A percentile compares a stretch with the other conserved stretches of the same genome.
phyloP scores from a whole-genome alignment of 345 rosid genomes.

The Eucalyptus regnans region DNA sequence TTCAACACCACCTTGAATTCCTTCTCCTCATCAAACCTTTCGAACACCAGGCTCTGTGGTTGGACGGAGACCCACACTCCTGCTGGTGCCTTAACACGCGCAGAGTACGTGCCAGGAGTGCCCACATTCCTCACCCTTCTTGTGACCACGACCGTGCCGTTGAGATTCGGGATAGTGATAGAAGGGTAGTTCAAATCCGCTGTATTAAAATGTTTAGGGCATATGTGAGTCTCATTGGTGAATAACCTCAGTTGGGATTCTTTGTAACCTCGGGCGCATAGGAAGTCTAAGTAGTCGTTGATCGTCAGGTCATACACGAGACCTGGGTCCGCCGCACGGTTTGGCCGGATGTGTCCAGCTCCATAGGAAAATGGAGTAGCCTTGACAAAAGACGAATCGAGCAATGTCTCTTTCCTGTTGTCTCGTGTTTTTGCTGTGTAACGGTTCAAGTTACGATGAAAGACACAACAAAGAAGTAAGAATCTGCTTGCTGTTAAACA shows the following conservation, averaged over 20 bases:
- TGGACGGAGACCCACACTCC: conserved; percentile 10
- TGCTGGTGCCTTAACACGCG: not conserved
- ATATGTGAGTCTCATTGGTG: not conserved
- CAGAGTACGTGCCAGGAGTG: conserved; percentile 11
- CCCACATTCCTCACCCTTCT: conserved; percentile 25
- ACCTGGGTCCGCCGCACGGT: conserved; percentile 35
- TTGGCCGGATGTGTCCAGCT: conserved; percentile 35
- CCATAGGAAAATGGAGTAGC: conserved; percentile 42
- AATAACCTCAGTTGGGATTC: not conserved
- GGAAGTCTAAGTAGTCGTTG: conserved; percentile 28
- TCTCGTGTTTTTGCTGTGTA: not conserved
- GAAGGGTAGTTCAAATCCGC: conserved; percentile 33
- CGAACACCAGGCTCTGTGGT: conserved; percentile 3
- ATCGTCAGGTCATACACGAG: conserved; percentile 26
- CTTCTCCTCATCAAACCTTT: conserved; percentile 8
- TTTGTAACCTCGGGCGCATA: conserved; percentile 27
- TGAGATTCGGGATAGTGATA: conserved; percentile 1
- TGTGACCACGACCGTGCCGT: not conserved
- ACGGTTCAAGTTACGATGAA: not conserved
- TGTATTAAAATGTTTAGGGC: conserved; percentile 1
- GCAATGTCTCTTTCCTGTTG: not conserved
- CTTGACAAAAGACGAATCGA: not conserved
- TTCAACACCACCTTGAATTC: conserved; percentile 9
- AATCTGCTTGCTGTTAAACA: not conserved
- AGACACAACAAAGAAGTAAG: not conserved